Conservation (phyloP, 371 early-diverging fungal species). For the Lichtheimia ramosa region DNA sequence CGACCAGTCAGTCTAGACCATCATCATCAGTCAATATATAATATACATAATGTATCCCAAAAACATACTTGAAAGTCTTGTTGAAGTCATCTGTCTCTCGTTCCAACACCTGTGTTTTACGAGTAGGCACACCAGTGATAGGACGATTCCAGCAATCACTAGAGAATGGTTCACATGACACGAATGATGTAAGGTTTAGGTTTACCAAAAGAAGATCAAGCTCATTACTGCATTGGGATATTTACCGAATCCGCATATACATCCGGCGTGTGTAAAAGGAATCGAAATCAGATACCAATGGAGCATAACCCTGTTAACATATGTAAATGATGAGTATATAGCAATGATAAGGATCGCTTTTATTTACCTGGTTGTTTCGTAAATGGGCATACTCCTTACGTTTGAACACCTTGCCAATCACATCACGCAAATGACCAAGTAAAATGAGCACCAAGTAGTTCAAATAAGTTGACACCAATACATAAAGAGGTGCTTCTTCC, state of each 20-base stretch:
- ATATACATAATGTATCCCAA: too few species aligned
- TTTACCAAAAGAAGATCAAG: neutral
- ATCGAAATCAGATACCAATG: slow-evolving; percentile 94
- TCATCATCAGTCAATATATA: too few species aligned
- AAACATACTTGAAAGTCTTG: slow-evolving; percentile 68
- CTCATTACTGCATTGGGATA: neutral
- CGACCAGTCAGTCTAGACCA: slow-evolving; percentile 74
- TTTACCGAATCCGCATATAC: slow-evolving; percentile 85
- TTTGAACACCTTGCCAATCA: slow-evolving; percentile 80
- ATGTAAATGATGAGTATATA: neutral
- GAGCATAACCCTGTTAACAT: slow-evolving; percentile 82
- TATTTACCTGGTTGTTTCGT: slow-evolving; percentile 65
- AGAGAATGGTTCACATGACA: neutral
- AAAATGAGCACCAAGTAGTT: slow-evolving; percentile 93
- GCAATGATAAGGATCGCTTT: neutral
- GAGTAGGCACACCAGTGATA: slow-evolving; percentile 94
- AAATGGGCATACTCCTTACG: slow-evolving; percentile 73
- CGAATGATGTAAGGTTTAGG: too few species aligned
- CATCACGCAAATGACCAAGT: slow-evolving; percentile 91
- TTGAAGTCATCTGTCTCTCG: slow-evolving; percentile 86
- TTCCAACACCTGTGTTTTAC: slow-evolving; percentile 86
- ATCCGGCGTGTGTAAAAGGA: slow-evolving; percentile 97
- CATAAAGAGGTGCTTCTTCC: slow-evolving; percentile 58
- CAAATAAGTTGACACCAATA: slow-evolving; percentile 93
- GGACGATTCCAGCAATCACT: slow-evolving; percentile 98